These are phyloP conservation scores for Martiniozyma abietophila DNA, from an alignment of 805 yeast genomes.

Conservation along the genomic window DNA sequence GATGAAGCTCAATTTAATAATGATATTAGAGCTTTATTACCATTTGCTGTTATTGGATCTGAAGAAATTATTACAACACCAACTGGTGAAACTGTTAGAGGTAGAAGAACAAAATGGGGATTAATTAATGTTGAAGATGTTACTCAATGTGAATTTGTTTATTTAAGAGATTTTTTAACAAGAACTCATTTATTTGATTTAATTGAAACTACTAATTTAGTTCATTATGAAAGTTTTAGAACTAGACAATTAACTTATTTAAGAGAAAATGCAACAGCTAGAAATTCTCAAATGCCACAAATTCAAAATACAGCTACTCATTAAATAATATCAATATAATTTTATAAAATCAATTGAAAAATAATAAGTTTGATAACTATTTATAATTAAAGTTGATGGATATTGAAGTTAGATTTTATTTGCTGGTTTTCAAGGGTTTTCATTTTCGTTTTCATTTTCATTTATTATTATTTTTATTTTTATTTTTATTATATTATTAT, in stretches of 20 bases:
- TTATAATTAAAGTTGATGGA: no score
- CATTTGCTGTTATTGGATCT: conserved; percentile 93
- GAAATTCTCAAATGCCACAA: conserved; percentile 25
- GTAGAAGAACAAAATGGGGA: conserved; percentile 93
- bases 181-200: conserved; percentile 94
- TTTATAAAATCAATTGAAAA: not conserved
- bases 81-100: conserved; percentile 75
- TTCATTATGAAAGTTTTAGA: conserved; percentile 90
- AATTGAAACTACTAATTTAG: conserved; percentile 80
- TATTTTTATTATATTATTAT: no score
- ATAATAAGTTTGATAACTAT: not conserved
- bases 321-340: no score
- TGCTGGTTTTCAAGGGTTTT: no score
- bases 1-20: conserved; percentile 68
- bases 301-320: conserved; percentile 7
- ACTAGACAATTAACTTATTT: conserved; percentile 88
- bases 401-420: no score
- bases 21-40: conserved; percentile 69
- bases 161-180: conserved; percentile 86
- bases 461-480: no score
- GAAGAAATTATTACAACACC: conserved; percentile 60
- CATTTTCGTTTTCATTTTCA: no score
- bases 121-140: conserved; percentile 88
- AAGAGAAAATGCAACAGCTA: conserved; percentile 72
- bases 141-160: conserved; percentile 91